These are phyloP conservation scores for Penicillium flavigenum DNA, from an alignment of 495 filamentous ascomycete genomes.

Conservation along the genomic window DNA sequence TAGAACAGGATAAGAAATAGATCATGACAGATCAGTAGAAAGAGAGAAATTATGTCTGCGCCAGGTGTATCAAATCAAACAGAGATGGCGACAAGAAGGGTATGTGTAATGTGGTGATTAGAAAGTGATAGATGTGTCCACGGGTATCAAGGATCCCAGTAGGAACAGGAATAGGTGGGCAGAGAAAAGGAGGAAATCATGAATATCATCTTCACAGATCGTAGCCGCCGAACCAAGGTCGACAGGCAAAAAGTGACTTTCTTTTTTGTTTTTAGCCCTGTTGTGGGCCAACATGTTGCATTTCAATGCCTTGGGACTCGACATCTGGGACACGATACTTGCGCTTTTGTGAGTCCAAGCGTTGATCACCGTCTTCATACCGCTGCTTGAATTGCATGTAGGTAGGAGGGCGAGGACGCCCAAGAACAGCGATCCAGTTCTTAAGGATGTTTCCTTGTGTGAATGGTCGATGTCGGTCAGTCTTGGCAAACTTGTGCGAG, in stretches of 20 bases:
- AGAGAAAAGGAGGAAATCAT: conserved; percentile 19
- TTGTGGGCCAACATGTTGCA: conserved; percentile 52
- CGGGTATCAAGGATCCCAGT: conserved; percentile 9
- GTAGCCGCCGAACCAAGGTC: conserved; percentile 16
- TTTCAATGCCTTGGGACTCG: conserved; percentile 58
- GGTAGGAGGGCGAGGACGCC: conserved; percentile 80
- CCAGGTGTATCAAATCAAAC: conserved; percentile 2
- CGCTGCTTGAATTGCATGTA: conserved; percentile 82
- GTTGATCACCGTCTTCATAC: conserved; percentile 80
- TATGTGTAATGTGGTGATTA: conserved; percentile 22
- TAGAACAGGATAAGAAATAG: conserved; percentile 10
- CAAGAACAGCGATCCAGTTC: conserved; percentile 81
- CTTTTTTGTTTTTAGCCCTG: conserved; percentile 13
- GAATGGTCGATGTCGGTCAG: conserved; percentile 89
- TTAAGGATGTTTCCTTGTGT: conserved; percentile 71
- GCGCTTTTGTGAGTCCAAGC: conserved; percentile 64
- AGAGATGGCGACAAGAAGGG: conserved; percentile 16
- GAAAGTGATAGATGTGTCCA: conserved; percentile 18
- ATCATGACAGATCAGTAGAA: conserved; percentile 7
- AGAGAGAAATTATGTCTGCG: conserved; percentile 3
- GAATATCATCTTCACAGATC: conserved; percentile 25
- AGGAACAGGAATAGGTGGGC: conserved; percentile 8
- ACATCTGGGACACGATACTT: conserved; percentile 52
- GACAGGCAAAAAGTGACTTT: conserved; percentile 7
- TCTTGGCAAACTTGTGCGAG: conserved; percentile 88